Base-by-base conservation (phyloP, 129 eudicot species). In the Silybum marianum region DNA sequence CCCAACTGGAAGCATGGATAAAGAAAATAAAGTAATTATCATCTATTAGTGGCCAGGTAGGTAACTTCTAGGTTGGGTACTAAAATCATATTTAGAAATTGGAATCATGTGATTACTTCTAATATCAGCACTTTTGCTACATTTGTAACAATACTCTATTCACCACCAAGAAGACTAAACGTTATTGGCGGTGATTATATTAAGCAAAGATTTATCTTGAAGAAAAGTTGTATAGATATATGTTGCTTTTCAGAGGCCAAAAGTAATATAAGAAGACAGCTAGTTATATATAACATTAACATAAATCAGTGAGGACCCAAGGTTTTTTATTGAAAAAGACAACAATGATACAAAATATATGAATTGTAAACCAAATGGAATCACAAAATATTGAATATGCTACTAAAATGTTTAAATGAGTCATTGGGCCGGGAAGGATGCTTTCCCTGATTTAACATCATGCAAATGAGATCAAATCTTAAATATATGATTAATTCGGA, bases 51-150 rank as follows among this genome's bases (percentile, higher is more conserved):
- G 48, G 72, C 11, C 34, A 48, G 13, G 24, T 46, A 16, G 70
- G 60, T 83, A 66, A 78, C 26, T 83, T 39, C 75, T 66, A 24
- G 76, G 21, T 78, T 67, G 76, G 79, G 65, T 72, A 74, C 71
- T 71, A 79, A 58, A 58, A 58, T 58, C 66, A 78, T 42, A 60
- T 42, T 46, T 54, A 75, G 28, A 28, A 26, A 28, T 69, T 70
- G 69, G 71, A 75, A 75, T 58, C 38, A 74, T 83, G 83, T 66
- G 83, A 51, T 77, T 67, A 76, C 80, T 79, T 80, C 62, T 69
- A 76, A 25, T 34, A 74, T 68, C 10, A 76, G 24, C 81, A 70
- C 69, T 60, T 70, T 83, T 58, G 74, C 82, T 72, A 70, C 81
- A 77, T 51, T 65, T 77, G 28, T 54, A 18, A 81, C 72, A 46